phyloP scores from a whole-genome alignment of 2,329 filamentous ascomycete species.

The Ceratocystis colombiana region DNA sequence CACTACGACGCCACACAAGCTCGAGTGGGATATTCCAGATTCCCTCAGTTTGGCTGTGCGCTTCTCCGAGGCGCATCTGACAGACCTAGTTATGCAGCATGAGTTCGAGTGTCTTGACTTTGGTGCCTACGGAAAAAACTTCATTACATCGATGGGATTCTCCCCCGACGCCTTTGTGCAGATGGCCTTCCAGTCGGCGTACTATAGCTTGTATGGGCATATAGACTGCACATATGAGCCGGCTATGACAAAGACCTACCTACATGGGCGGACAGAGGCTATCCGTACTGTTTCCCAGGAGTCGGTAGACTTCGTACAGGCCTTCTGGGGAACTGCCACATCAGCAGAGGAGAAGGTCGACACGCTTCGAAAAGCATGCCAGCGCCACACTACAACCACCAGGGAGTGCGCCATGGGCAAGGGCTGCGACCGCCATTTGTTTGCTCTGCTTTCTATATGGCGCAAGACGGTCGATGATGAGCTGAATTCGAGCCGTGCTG shows the following conservation, averaged over 20 bases:
- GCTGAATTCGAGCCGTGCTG: constrained; percentile 43
- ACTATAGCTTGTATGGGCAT: constrained; percentile 90
- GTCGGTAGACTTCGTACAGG: constrained; percentile 77
- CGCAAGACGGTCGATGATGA: constrained; percentile 76
- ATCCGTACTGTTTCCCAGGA: constrained; percentile 77
- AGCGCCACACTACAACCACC: constrained; percentile 70
- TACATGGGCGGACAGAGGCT: constrained; percentile 90
- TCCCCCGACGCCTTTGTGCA: constrained; percentile 96
- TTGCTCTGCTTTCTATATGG: constrained; percentile 91
- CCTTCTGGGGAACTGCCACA: constrained; percentile 81
- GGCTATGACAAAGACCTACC: constrained; percentile 91
- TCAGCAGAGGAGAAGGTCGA: constrained; percentile 75
- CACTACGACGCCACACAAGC: constrained; percentile 84
- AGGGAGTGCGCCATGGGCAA: constrained; percentile 79
- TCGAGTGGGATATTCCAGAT: constrained; percentile 95
- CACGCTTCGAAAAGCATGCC: constrained; percentile 69
- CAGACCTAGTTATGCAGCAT: constrained; percentile 91
- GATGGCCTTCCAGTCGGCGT: constrained; percentile 97
- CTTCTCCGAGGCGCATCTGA: constrained; percentile 88
- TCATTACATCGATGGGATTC: constrained; percentile 94
- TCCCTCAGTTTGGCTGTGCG: constrained; percentile 84
- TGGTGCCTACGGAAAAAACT: constrained; percentile 82
- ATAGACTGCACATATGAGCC: constrained; percentile 95
- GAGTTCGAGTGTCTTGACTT: constrained; percentile 93
- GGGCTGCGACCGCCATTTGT: constrained; percentile 86